Conservation (phyloP, 345 rosid genomes). For the Euphorbia tirucalli region DNA sequence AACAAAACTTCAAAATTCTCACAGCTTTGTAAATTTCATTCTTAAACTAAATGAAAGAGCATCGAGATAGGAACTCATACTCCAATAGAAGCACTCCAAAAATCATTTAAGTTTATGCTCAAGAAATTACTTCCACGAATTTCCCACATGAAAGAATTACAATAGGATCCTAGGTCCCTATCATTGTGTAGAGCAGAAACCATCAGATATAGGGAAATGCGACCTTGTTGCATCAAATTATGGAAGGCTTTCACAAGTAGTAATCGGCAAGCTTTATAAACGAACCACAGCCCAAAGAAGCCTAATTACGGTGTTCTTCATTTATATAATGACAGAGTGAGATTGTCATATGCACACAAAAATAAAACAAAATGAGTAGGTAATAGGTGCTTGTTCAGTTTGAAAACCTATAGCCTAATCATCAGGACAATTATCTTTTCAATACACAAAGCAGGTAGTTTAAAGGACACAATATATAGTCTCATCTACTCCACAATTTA, state of each 20-base stretch:
- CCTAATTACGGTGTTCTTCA: background rate
- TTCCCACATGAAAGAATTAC: background rate
- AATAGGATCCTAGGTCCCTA: background rate
- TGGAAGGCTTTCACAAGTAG: background rate
- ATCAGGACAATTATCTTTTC: background rate
- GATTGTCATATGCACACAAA: background rate
- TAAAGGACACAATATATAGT: background rate
- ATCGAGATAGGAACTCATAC: too few species aligned
- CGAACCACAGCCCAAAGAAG: background rate
- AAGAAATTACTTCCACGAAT: background rate
- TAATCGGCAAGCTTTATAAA: background rate
- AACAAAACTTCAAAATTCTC: background rate
- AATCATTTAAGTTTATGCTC: background rate
- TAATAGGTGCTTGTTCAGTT: conserved; percentile 3
- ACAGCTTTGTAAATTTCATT: background rate
- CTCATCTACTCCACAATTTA: too few species aligned
- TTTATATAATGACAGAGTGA: background rate
- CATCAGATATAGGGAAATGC: background rate
- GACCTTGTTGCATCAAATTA: conserved; percentile 6
- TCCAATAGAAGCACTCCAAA: background rate
- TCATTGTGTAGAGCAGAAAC: background rate
- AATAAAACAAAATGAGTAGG: background rate
- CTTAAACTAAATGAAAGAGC: background rate
- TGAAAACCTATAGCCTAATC: background rate
- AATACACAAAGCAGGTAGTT: background rate